Base-by-base conservation (phyloP, 371 early-diverging fungal genomes). In the Aphelidium insulamus region DNA sequence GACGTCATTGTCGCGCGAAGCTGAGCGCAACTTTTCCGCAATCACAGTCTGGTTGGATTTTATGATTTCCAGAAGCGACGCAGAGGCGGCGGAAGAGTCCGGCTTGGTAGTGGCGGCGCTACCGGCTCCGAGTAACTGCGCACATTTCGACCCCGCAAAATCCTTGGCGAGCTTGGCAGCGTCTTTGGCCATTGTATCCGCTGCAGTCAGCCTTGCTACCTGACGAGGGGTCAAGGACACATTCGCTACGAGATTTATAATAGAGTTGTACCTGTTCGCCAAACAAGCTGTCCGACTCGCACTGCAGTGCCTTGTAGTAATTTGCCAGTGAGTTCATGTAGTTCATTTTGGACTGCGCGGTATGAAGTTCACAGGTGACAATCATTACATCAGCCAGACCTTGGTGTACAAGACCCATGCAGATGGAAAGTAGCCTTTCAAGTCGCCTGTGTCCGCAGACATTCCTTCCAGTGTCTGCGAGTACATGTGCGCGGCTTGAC, bases 1-100 rank as follows among this genome's bases (percentile, higher is more conserved):
- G 52, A 92, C 54, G 43, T 95, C 95, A 41, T 95, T 95, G 56
- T 94, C 95, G 26, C 73, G 72, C 11, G 57, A 55, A 0, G 71
- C 67, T 2, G 50, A 43, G 0, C 48, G 45, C 35, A 61, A 55
- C 34, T 71, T 60, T 30, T 80, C 82, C 0, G 59, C 47, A 34
- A 65, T 65, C 1, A 59, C 32, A 3, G 68, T 65, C 8, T 62
- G 49, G 28, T 59, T 40, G 0, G 63, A 43, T 33, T 77, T 74
- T 23, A 66, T 56, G 9, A 66, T 55, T 12, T 80, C 81, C 28
- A 61, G 56, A 12, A 85, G 36, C 0, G 66, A 52, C 1, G 56
- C 46, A 1, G 66, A 66, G 5, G 64, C 52, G 25, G 73, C 76
- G n/a, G 69, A 39, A 16, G 62, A 55, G 2, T 62, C 33, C 3